These are phyloP conservation scores for Jacaranda copaia DNA, from an alignment of 257 asterid species.

Conservation along the genomic window DNA sequence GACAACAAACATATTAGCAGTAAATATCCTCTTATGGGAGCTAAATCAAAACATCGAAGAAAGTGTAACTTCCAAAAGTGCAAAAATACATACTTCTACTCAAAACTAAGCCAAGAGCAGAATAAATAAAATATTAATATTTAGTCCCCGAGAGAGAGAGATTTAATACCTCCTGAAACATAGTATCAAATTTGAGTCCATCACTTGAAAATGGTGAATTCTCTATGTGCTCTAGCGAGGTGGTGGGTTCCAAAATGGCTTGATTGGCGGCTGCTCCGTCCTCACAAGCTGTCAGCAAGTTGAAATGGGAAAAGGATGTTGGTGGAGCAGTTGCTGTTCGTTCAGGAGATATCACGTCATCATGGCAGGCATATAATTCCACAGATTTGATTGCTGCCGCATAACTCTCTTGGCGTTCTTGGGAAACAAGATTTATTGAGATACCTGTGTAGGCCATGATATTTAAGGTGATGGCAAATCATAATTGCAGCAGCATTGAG, in stretches of 20 bases:
- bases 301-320: conserved; percentile 58
- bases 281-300: conserved; percentile 53
- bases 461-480: conserved; percentile 21
- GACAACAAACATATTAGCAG: conserved; percentile 32
- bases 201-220: conserved; percentile 38
- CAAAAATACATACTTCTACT: not conserved
- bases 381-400: conserved; percentile 34
- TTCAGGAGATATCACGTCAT: conserved; percentile 34
- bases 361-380: conserved; percentile 31
- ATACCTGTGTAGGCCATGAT: conserved; percentile 51
- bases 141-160: not conserved
- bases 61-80: not conserved
- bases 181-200: conserved; percentile 45
- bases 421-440: conserved; percentile 40
- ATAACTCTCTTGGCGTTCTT: conserved; percentile 32
- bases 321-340: conserved; percentile 67
- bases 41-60: not conserved
- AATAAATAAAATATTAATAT: not conserved
- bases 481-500: conserved; percentile 23
- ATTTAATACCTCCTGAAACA: conserved; percentile 55
- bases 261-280: conserved; percentile 42
- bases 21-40: conserved; percentile 2
- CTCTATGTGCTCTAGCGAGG: conserved; percentile 49
- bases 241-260: conserved; percentile 44
- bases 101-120: not conserved